Conservation (phyloP, 1,284 basidiomycete genomes). For the Naganishia cerealis region DNA sequence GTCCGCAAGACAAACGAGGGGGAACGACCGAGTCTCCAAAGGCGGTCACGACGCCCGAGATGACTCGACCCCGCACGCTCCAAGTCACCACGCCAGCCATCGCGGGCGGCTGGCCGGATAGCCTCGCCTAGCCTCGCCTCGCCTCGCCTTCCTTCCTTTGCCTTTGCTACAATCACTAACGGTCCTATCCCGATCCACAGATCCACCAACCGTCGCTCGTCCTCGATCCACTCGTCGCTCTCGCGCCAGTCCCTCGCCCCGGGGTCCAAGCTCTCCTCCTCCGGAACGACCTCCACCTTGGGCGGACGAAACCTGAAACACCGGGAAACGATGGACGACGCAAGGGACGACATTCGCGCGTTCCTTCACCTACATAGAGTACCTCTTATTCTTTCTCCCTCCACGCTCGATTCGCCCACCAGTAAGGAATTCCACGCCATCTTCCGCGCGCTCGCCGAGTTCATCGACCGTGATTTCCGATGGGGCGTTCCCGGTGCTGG, state of each 20-base stretch:
- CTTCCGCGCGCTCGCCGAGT: conserved; percentile 72
- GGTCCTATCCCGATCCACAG: not conserved
- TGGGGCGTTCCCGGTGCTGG: conserved; percentile 59
- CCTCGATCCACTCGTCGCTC: conserved; percentile 40
- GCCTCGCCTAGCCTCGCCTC: no score
- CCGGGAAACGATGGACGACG: conserved; percentile 68
- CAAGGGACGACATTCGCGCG: conserved; percentile 67
- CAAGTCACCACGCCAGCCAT: not conserved
- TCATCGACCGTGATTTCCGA: conserved; percentile 66
- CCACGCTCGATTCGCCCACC: conserved; percentile 70
- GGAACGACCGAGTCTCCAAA: no score
- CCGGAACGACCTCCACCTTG: not conserved
- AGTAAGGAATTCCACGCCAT: conserved; percentile 77
- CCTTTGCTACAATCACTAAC: no score
- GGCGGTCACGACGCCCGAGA: no score
- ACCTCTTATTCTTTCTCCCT: conserved; percentile 62
- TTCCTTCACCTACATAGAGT: conserved; percentile 66
- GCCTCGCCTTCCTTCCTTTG: no score
- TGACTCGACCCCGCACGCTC: not conserved
- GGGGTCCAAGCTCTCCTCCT: conserved; percentile 20
- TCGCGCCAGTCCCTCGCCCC: conserved; percentile 55
- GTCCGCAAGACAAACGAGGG: no score
- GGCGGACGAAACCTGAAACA: conserved; percentile 62
- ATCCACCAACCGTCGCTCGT: conserved; percentile 24
- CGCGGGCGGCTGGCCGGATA: not conserved